Evolutionary conservation across 306 rosid genomes (phyloP).

Genomic region (Cucumis hystrix): DNA sequence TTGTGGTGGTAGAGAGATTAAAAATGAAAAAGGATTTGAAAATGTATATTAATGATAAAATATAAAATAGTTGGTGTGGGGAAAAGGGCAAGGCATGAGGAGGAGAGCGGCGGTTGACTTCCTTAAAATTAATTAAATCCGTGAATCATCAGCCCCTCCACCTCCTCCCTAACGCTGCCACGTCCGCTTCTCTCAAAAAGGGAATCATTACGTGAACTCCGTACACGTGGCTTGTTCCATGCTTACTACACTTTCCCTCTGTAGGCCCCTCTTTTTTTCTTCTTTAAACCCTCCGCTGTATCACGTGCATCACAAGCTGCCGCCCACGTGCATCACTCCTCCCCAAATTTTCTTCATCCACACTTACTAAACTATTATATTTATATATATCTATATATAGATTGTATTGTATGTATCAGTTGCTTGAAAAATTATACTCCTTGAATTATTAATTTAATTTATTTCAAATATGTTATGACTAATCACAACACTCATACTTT

Average conservation of each 20-base stretch:
- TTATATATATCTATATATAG: no score
- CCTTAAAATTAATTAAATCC: neutral
- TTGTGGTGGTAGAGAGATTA: no score
- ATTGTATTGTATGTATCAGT: no score
- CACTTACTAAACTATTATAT: no score
- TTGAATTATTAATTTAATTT: no score
- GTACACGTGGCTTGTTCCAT: conserved; percentile 5
- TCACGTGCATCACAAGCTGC: neutral
- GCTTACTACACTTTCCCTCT: neutral
- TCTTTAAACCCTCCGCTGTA: neutral
- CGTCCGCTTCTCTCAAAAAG: neutral
- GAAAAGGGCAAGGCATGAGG: neutral
- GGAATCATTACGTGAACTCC: neutral
- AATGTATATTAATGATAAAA: no score
- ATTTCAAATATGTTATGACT: no score
- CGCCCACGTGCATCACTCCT: conserved; percentile 1
- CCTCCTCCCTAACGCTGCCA: neutral
- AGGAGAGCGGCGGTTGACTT: neutral
- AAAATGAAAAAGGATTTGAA: no score
- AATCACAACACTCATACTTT: no score
- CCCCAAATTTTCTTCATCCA: neutral
- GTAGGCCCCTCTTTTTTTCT: neutral
- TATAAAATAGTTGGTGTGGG: no score
- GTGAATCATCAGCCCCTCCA: neutral
- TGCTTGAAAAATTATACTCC: no score